Evolutionary conservation across 2,329 filamentous ascomycete species (phyloP).

Genomic region (Cercospora sp.): DNA sequence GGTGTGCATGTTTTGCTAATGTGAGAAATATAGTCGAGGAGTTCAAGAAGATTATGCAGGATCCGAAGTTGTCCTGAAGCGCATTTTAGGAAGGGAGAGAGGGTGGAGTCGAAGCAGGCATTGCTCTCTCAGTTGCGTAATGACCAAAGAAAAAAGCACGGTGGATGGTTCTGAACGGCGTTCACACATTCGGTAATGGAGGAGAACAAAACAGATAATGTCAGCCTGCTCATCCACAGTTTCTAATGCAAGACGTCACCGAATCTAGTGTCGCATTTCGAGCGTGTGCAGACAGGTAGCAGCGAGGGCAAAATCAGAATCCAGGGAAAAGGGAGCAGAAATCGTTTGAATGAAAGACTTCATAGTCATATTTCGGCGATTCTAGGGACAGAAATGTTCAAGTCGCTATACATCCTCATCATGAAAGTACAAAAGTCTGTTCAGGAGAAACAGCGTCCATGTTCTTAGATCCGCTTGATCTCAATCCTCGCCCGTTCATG

Average conservation of each 20-base stretch:
- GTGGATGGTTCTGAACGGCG: not conserved
- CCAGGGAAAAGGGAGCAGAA: not conserved
- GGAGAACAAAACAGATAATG: not conserved
- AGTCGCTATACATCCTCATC: not conserved
- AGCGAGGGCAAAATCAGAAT: too few species aligned
- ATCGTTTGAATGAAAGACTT: not conserved
- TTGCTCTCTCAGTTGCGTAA: not conserved
- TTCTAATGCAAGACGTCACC: not conserved
- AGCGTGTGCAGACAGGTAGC: too few species aligned
- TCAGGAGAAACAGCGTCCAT: too few species aligned
- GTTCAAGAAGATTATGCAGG: conserved; percentile 26
- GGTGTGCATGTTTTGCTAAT: too few species aligned
- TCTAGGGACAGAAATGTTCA: not conserved
- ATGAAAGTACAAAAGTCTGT: not conserved
- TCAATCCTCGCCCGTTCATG: conserved; percentile 85
- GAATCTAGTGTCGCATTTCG: too few species aligned
- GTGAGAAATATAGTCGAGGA: conserved; percentile 16
- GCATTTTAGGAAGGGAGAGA: too few species aligned
- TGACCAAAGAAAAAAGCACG: not conserved
- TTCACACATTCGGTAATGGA: not conserved
- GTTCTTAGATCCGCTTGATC: conserved; percentile 69
- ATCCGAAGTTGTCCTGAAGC: conserved; percentile 15
- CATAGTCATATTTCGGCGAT: too few species aligned
- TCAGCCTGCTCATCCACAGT: not conserved
- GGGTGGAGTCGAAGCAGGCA: too few species aligned